Base-by-base conservation (phyloP, 2,329 filamentous ascomycete species). In the Golovinomyces cichoracearum region DNA sequence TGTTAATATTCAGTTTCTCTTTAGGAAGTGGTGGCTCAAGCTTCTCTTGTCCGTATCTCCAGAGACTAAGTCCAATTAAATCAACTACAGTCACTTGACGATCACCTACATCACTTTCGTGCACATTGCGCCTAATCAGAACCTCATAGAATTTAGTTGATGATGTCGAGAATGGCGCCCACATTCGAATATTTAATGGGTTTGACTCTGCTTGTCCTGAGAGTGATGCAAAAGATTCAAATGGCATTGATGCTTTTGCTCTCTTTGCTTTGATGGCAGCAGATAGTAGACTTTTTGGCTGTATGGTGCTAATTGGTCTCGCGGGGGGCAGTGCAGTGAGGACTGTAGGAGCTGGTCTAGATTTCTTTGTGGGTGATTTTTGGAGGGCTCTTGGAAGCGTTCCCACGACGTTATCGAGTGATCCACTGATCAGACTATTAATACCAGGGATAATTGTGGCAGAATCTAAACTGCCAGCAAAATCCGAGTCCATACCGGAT, bases 191-290 rank as follows among this genome's bases (percentile, higher is more conserved):
- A 55, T 74, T 76, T 19, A 90, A 68, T 2, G 83, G 82, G 46
- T 78, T 81, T 5, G 79, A 72, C 52, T 86, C 83, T 17, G 80
- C 83, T 59, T 85, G 78, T 0, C 82, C 83, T 50, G 78, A 83
- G 33, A 83, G 69, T 15, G 78, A 73, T 1, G 80, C 81, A 62
- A 84, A 90, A 22, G 73, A 72, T 56, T 86, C 80, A 54, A 88
- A 78, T 0, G 82, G 81, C 57, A 80, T 75, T 5, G 72, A 72
- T 6, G 72, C 71, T 54, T 79, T 79, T 1, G 76, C 71, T 54
- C 79, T 75, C 60, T 80, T 83, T 26, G 77, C 78, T 55, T 80
- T 80, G 22, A 88, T 67, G 4, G 78, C 76, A 48, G 78, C 77
- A 0, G 80, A 80, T 21, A 86, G 65, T 46, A 83, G 64, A 62